phyloP scores from a whole-genome alignment of 176 grass and related monocot species.

The Oropetium thomaeum region DNA sequence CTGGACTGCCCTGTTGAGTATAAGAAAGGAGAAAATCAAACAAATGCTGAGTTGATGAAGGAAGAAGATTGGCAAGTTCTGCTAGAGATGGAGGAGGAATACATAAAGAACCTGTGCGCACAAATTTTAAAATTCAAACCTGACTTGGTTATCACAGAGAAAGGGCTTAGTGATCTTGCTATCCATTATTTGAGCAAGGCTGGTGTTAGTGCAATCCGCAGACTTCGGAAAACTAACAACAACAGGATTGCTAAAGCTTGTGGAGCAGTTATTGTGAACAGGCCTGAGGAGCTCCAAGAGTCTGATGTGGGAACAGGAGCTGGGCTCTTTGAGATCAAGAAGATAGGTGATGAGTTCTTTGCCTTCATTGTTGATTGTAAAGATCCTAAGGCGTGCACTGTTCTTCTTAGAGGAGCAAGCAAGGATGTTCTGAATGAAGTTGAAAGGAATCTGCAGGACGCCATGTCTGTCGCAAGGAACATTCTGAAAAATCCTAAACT shows the following conservation, averaged over 20 bases:
- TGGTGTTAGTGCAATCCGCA: conserved; percentile 89
- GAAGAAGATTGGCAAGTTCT: conserved; percentile 99
- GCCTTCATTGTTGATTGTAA: conserved; percentile 89
- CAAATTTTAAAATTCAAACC: conserved; percentile 98
- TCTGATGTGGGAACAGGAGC: conserved; percentile 90
- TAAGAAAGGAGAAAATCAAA: conserved; percentile 99
- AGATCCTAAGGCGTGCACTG: conserved; percentile 98
- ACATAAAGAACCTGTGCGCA: conserved; percentile 79
- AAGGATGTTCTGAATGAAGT: conserved; percentile 98
- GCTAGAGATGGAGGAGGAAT: conserved; percentile 97
- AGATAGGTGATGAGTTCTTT: conserved; percentile 96
- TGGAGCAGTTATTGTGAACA: conserved; percentile 91
- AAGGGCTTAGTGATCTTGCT: conserved; percentile 92
- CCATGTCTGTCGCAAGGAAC: conserved; percentile 91
- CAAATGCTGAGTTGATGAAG: conserved; percentile 93
- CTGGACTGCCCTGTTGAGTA: conserved; percentile 94
- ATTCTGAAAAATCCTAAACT: conserved; percentile 96
- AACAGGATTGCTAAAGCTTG: conserved; percentile 95
- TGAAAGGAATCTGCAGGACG: conserved; percentile 95
- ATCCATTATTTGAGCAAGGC: conserved; percentile 94
- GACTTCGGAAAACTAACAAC: conserved; percentile 92
- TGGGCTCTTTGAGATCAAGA: conserved; percentile 95
- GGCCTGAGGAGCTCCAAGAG: conserved; percentile 97
- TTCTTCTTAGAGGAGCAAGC: conserved; percentile 91
- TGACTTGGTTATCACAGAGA: conserved; percentile 89